Base-by-base conservation (phyloP, 345 rosid species). In the Syzygium aromaticum region DNA sequence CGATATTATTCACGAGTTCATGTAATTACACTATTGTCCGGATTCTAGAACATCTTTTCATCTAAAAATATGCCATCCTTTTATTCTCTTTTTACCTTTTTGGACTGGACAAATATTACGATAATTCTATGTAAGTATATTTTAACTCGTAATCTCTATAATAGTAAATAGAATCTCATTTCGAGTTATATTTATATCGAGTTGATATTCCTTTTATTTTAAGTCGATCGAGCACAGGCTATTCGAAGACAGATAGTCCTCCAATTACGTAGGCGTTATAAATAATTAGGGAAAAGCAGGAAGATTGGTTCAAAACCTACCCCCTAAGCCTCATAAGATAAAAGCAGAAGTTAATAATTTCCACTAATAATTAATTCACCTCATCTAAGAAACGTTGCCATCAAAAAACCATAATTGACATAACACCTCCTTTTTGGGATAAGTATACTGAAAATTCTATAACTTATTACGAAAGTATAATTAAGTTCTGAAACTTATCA, bases 221-320 rank as follows among this genome's bases (percentile, higher is more conserved):
- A 59, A 27, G 64, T 59, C 1, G 11, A 59, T 0, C 0, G 6
- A 56, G 0, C 0, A 0, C 12, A 0, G 0, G 1, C 1, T 25
- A 56, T 56, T 56, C 10, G 4, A 56, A 8, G 25, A 56, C 13
- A 57, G 46, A 57, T 57, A 23, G 0, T 13, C 16, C 2, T 27
- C 1, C 3, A 59, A 59, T 59, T 59, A 59, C 3, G 3, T 27
- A 0, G 8, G 3, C 27, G 15, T 11, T 59, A 25, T 59, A 59
- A 59, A 59, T 59, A 59, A 59, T 57, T 57, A 57, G 14, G n/a
- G 63, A 10, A 57, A 56, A 57, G 10, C 1, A 10, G 6, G 63
- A 57, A 57, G 63, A 1, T 23, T 12, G 13, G 25, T 57, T 57
- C 63, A 57, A 57, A 57, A 57, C 64, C 30, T 27, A 59, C 64